A percentile compares a stretch with the other conserved stretches of the same genome.
Conservation (phyloP, 352 stramenopile genomes). For the Phytophthora citricola region DNA sequence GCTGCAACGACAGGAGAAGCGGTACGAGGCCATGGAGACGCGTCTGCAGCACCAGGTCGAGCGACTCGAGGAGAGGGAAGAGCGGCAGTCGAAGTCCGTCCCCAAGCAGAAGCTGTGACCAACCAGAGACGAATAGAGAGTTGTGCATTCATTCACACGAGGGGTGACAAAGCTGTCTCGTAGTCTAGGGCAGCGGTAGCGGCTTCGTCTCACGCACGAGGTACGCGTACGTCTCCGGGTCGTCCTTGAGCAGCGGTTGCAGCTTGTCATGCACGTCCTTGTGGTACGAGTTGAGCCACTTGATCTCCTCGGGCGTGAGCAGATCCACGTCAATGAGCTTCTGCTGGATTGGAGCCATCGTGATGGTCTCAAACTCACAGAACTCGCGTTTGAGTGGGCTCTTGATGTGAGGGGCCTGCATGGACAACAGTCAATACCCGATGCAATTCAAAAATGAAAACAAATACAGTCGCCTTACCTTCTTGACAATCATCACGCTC, state of each 20-base stretch:
- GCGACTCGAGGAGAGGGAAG: conserved; percentile 52
- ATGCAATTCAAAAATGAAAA: background rate
- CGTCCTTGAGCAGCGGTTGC: conserved; percentile 82
- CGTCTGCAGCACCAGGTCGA: conserved; percentile 65
- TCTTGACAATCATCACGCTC: conserved; percentile 96
- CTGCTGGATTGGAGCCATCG: conserved; percentile 98
- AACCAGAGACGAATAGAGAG: background rate
- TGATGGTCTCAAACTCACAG: conserved; percentile 97
- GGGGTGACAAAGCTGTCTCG: background rate
- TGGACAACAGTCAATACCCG: too few species aligned
- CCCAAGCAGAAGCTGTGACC: conserved; percentile 18
- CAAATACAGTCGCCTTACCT: conserved; percentile 55
- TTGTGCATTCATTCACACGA: background rate
- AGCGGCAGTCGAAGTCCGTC: conserved; percentile 50
- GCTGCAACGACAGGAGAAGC: conserved; percentile 55
- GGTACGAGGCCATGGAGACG: conserved; percentile 47
- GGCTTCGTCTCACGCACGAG: conserved; percentile 80
- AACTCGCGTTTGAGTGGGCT: conserved; percentile 89
- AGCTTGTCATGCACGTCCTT: conserved; percentile 93
- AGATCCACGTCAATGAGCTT: conserved; percentile 96
- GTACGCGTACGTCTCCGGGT: conserved; percentile 74
- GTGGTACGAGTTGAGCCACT: conserved; percentile 97
- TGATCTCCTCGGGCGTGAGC: conserved; percentile 91
- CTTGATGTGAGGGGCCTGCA: conserved; percentile 59
- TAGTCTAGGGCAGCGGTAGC: conserved; percentile 34